These are phyloP conservation scores for Prunus campanulata DNA, from an alignment of 306 rosid genomes.

Conservation along the genomic window DNA sequence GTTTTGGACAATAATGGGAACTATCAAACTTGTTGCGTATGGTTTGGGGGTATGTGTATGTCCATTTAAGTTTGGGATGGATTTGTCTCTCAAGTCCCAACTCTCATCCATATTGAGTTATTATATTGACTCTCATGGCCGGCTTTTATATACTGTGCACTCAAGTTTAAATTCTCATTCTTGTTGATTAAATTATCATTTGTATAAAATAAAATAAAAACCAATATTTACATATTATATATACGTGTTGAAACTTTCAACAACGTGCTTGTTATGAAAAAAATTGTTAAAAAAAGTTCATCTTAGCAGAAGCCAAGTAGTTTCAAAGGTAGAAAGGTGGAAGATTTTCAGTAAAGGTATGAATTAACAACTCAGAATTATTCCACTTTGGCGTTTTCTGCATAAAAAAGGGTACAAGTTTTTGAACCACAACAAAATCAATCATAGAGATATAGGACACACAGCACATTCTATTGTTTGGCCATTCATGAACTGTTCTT, in stretches of 20 bases:
- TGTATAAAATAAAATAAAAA: too few species aligned
- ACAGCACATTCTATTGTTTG: neutral
- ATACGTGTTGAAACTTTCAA: neutral
- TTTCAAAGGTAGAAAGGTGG: neutral
- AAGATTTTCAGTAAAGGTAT: neutral
- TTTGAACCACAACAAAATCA: neutral
- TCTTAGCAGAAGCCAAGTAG: neutral
- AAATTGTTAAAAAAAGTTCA: neutral
- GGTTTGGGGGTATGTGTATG: neutral
- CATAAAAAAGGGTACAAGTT: neutral
- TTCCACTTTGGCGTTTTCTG: constrained; percentile 3
- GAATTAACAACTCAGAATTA: neutral
- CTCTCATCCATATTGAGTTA: neutral
- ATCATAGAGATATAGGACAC: neutral
- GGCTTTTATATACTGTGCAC: neutral
- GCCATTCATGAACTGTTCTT: neutral
- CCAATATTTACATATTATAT: too few species aligned
- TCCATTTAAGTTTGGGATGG: neutral
- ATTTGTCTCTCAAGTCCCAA: neutral
- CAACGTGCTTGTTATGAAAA: neutral
- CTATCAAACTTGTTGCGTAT: constrained; percentile 1
- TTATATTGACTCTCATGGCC: constrained; percentile 1
- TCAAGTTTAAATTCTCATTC: rapidly evolving
- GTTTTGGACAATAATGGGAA: constrained; percentile 13
- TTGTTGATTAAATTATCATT: too few species aligned